Conservation (phyloP, 23 red algal genomes). For the Chondrus crispus region DNA sequence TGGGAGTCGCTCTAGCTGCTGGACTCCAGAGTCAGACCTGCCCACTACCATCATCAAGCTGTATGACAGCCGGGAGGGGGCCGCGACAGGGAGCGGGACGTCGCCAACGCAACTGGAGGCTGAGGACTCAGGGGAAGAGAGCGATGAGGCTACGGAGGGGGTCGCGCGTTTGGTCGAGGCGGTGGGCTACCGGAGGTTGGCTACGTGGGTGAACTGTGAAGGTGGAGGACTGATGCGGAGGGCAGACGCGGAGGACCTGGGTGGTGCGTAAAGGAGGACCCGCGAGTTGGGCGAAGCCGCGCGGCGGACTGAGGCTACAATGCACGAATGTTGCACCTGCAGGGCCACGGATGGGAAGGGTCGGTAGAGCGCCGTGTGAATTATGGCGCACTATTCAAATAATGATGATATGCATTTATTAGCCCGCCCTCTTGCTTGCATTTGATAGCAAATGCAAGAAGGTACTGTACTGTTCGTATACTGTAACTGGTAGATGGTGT, state of each 20-base stretch:
- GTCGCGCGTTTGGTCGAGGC: too few species aligned
- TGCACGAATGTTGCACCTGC: background rate
- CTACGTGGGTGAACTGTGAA: too few species aligned
- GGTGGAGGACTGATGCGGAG: too few species aligned
- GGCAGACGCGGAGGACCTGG: too few species aligned
- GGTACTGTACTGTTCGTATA: background rate
- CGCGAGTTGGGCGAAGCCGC: background rate
- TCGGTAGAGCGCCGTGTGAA: background rate
- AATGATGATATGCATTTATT: background rate
- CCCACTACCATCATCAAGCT: constrained; percentile 2
- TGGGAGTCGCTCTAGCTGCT: background rate
- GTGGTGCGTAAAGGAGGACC: too few species aligned
- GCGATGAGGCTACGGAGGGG: too few species aligned
- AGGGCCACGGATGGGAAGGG: background rate
- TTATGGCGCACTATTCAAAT: background rate
- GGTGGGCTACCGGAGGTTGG: too few species aligned
- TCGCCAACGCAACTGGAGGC: background rate
- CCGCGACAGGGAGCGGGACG: background rate
- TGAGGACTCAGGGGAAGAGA: background rate
- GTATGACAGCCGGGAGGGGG: background rate
- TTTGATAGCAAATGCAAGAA: background rate
- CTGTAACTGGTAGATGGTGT: background rate
- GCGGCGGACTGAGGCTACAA: background rate
- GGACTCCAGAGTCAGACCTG: background rate
- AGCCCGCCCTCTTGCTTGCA: background rate